phyloP scores from a whole-genome alignment of 2,329 filamentous ascomycete species.

The Apiospora rasikravindrae region DNA sequence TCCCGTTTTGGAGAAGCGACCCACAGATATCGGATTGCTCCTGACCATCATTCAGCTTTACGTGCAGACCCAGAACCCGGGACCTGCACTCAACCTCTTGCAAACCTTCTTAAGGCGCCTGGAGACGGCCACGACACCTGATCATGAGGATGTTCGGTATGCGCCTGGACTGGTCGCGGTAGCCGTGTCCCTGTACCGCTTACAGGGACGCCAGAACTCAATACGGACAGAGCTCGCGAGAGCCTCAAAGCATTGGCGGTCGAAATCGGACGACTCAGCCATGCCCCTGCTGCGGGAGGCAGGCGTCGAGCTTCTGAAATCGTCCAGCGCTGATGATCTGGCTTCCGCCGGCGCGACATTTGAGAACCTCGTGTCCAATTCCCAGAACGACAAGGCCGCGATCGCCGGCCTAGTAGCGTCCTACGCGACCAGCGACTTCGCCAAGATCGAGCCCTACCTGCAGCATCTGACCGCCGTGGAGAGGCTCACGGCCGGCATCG shows the following conservation, averaged over 20 bases:
- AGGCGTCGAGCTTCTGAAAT: slow-evolving; percentile 81
- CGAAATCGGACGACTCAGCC: slow-evolving; percentile 57
- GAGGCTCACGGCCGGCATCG: slow-evolving; percentile 63
- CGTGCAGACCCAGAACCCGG: slow-evolving; percentile 71
- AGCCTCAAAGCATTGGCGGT: slow-evolving; percentile 82
- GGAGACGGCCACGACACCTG: slow-evolving; percentile 62
- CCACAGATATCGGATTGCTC: slow-evolving; percentile 79
- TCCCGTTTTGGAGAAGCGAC: slow-evolving; percentile 72
- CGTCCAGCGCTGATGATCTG: slow-evolving; percentile 71
- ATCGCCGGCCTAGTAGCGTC: slow-evolving; percentile 87
- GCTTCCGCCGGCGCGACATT: slow-evolving; percentile 80
- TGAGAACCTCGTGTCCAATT: slow-evolving; percentile 67
- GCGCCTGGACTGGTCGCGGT: slow-evolving; percentile 85
- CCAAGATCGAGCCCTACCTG: slow-evolving; percentile 60
- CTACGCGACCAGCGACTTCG: slow-evolving; percentile 66
- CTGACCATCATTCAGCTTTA: slow-evolving; percentile 85
- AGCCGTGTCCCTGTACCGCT: slow-evolving; percentile 77
- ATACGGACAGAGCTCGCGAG: slow-evolving; percentile 77
- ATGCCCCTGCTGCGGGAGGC: slow-evolving; percentile 79
- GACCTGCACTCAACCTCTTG: slow-evolving; percentile 75
- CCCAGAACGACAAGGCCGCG: slow-evolving; percentile 71
- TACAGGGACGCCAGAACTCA: slow-evolving; percentile 74
- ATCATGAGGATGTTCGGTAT: slow-evolving; percentile 73
- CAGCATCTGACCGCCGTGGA: slow-evolving; percentile 65
- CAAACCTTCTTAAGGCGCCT: slow-evolving; percentile 77